Evolutionary conservation across 2,329 filamentous ascomycete species (phyloP).

Genomic region (Nemania diffusa): DNA sequence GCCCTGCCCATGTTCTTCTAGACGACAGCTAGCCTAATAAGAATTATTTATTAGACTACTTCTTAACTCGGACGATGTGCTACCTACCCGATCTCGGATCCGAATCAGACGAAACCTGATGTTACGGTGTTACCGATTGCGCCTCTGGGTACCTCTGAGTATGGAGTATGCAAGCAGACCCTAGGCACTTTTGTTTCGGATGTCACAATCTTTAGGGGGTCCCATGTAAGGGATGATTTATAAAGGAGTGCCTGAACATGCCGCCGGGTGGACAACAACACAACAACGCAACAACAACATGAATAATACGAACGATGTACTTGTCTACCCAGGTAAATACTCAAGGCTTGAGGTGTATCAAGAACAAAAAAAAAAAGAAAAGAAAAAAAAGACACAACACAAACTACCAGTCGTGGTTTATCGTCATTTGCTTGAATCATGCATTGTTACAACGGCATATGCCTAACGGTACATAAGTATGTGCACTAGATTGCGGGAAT

Average conservation of each 20-base stretch:
- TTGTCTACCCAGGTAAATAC: background rate
- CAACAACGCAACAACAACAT: background rate
- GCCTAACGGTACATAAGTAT: background rate
- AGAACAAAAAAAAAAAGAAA: background rate
- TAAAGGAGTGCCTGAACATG: conserved; percentile 10
- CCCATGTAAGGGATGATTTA: conserved; percentile 27
- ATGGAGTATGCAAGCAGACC: conserved; percentile 11
- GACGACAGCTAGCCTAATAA: background rate
- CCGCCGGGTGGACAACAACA: background rate
- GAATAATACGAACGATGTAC: background rate
- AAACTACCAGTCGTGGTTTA: background rate
- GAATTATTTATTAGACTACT: no score
- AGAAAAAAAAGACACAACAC: background rate
- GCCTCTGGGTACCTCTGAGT: no score
- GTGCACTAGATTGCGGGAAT: background rate
- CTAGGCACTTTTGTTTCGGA: conserved; percentile 17
- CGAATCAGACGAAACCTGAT: conserved; percentile 23
- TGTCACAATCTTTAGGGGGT: conserved; percentile 6
- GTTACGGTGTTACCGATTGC: conserved; percentile 11
- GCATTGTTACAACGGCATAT: background rate
- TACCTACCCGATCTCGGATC: conserved; percentile 27
- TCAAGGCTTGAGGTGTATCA: no score
- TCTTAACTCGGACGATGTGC: background rate
- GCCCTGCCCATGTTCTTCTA: background rate
- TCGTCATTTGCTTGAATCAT: background rate